These are phyloP conservation scores for Hygrophorus pudorinus DNA, from an alignment of 768 basidiomycete species.

Conservation along the genomic window DNA sequence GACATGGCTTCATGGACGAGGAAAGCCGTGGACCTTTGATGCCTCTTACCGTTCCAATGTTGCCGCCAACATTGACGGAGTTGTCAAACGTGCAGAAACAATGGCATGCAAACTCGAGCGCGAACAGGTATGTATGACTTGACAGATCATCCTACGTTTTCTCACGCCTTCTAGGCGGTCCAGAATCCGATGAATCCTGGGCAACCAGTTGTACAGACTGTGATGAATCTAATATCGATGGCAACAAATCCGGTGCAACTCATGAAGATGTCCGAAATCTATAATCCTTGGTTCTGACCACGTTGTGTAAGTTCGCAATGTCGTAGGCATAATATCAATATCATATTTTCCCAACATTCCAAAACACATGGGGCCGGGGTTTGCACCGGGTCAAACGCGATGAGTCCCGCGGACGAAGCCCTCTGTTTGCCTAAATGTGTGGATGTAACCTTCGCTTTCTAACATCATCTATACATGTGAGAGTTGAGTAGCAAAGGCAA, in stretches of 20 bases:
- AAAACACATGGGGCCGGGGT: no score
- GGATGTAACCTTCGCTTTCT: constrained; percentile 58
- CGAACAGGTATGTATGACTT: constrained; percentile 47
- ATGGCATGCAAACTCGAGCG: constrained; percentile 84
- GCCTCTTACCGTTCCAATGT: constrained; percentile 43
- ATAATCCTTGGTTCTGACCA: constrained; percentile 75
- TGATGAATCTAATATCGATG: constrained; percentile 71
- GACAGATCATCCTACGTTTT: neutral
- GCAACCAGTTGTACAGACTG: constrained; percentile 65
- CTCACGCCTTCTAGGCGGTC: constrained; percentile 14
- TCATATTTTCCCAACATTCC: no score
- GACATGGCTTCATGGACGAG: constrained; percentile 56
- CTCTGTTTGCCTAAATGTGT: constrained; percentile 68
- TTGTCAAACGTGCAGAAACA: constrained; percentile 72
- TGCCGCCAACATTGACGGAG: constrained; percentile 48
- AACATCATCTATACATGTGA: constrained; percentile 53
- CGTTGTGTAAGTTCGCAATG: no score
- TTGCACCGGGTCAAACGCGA: constrained; percentile 17
- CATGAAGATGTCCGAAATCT: constrained; percentile 77
- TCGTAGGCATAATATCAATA: neutral
- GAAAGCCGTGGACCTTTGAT: constrained; percentile 50
- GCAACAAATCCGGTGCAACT: constrained; percentile 84
- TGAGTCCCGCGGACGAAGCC: constrained; percentile 40
- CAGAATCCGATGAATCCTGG: constrained; percentile 26
- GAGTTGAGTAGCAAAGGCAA: neutral